Conservation (phyloP, 1,284 basidiomycete species). For the Rhodotorula sp. region DNA sequence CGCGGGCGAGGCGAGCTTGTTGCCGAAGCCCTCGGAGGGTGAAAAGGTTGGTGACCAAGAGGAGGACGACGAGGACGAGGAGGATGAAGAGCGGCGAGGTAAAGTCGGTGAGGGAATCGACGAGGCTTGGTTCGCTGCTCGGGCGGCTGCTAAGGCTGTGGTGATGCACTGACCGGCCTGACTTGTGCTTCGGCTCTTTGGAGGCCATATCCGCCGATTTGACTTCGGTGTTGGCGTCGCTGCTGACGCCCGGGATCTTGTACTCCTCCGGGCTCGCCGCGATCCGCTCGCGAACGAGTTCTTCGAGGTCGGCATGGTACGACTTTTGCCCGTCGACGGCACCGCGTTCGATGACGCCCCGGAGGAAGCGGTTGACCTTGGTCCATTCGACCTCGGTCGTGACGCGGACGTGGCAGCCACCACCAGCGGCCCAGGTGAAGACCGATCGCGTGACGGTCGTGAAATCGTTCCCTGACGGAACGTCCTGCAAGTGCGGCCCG, state of each 20-base stretch:
- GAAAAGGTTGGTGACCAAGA: constrained; percentile 32
- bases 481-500: constrained; percentile 57
- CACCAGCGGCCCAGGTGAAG: constrained; percentile 83
- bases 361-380: constrained; percentile 55
- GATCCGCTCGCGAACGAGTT: constrained; percentile 80
- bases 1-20: constrained; percentile 9
- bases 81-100: not conserved
- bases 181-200: not conserved
- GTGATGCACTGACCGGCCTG: not conserved
- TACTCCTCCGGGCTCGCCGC: constrained; percentile 77
- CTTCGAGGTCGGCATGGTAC: constrained; percentile 81
- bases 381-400: constrained; percentile 95
- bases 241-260: constrained; percentile 51
- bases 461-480: constrained; percentile 88
- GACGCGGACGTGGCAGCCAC: constrained; percentile 74
- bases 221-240: not conserved
- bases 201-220: constrained; percentile 8
- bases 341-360: constrained; percentile 29
- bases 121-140: not conserved
- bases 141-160: not conserved
- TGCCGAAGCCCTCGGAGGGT: constrained; percentile 26
- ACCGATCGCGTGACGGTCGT: constrained; percentile 90
- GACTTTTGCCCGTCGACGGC: constrained; percentile 83
- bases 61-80: constrained; percentile 16
- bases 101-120: constrained; percentile 14